Evolutionary conservation across 495 filamentous ascomycete species (phyloP).

Genomic region (Neurospora sp.): DNA sequence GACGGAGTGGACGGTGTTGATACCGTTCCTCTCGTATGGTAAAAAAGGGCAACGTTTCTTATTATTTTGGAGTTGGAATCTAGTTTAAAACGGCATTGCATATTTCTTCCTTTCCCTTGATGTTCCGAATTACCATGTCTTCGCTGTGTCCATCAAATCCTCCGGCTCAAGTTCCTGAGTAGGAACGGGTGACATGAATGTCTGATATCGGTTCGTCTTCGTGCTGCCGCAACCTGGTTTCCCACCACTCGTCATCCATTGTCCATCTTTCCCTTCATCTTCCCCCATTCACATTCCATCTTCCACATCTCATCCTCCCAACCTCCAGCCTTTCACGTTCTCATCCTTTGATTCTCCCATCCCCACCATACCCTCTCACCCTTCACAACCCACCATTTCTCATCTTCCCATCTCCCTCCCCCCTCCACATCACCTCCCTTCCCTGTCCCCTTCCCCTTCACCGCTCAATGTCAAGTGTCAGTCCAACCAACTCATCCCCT

Average conservation of each 20-base stretch:
- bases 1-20: neutral
- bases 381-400: too few relatives aligned
- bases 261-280: neutral
- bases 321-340: neutral
- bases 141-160: neutral
- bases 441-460: too few relatives aligned
- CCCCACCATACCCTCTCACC: too few relatives aligned
- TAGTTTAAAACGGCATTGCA: neutral
- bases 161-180: neutral
- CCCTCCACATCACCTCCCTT: too few relatives aligned
- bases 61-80: neutral
- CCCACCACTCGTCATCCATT: neutral
- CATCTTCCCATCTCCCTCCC: too few relatives aligned
- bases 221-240: neutral
- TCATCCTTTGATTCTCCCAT: too few relatives aligned
- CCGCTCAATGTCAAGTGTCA: too few relatives aligned
- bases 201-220: neutral
- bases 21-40: neutral
- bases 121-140: neutral
- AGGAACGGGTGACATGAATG: neutral
- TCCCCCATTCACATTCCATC: too few relatives aligned
- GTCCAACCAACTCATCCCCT: constrained; percentile 1
- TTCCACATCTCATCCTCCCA: too few relatives aligned
- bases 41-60: neutral
- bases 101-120: neutral